These are phyloP conservation scores for Fusarium neocosmosporiellum DNA, from an alignment of 2,329 filamentous ascomycete species.

Conservation along the genomic window DNA sequence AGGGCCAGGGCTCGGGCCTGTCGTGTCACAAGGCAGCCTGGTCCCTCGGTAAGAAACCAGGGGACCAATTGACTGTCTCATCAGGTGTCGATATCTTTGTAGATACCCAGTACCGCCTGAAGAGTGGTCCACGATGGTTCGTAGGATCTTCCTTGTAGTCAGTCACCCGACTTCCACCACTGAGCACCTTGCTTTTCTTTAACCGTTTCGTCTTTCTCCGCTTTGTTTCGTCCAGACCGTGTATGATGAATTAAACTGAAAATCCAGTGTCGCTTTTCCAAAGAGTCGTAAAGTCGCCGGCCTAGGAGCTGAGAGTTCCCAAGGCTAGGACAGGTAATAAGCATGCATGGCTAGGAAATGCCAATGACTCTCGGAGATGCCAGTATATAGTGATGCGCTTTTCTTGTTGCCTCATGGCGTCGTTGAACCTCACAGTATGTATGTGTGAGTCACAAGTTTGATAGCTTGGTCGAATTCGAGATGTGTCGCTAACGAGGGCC, in stretches of 20 bases:
- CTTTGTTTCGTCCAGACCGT: constrained; percentile 23
- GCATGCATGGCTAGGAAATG: constrained; percentile 15
- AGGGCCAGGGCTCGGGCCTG: constrained; percentile 13
- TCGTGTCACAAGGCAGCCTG: constrained; percentile 31
- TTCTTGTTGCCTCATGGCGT: constrained; percentile 31
- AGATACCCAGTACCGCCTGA: constrained; percentile 1
- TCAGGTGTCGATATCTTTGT: constrained; percentile 9
- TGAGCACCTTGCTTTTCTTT: constrained; percentile 40
- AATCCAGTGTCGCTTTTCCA: constrained; percentile 34
- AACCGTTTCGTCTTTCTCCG: constrained; percentile 26
- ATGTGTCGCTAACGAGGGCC: constrained; percentile 23
- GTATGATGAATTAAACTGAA: constrained; percentile 20
- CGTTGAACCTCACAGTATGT: constrained; percentile 27
- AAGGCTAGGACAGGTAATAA: constrained; percentile 9
- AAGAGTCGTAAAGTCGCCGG: constrained; percentile 9
- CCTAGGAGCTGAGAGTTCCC: not conserved
- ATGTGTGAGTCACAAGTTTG: constrained; percentile 29
- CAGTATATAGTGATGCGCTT: constrained; percentile 31
- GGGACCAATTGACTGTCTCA: constrained; percentile 22
- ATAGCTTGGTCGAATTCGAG: constrained; percentile 32
- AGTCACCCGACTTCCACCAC: constrained; percentile 16
- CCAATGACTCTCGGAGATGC: constrained; percentile 22
- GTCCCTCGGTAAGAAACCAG: constrained; percentile 20
- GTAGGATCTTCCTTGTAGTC: constrained; percentile 8
- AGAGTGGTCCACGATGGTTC: constrained; percentile 14